A percentile compares a stretch with the other conserved stretches of the same genome.
phyloP scores from a whole-genome alignment of 768 basidiomycete genomes.

The Pluteus cervinus region DNA sequence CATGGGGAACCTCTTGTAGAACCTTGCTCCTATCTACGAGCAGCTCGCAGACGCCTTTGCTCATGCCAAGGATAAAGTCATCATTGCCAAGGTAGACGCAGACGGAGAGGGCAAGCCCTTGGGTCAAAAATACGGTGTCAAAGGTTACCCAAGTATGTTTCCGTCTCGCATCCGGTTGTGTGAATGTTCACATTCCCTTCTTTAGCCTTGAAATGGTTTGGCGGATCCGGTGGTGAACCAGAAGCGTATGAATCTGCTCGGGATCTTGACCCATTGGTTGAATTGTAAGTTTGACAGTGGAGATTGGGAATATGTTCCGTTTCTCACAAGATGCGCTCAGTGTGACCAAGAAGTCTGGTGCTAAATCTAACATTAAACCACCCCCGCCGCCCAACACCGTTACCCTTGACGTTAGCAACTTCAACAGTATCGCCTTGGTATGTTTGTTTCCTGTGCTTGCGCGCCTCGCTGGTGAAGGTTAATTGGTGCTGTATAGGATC shows the following conservation, averaged over 20 bases:
- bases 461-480: not conserved
- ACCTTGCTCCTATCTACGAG: slow-evolving; percentile 84
- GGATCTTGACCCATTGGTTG: slow-evolving; percentile 70
- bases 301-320: not conserved
- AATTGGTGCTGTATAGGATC: slow-evolving; percentile 35
- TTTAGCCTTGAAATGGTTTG: slow-evolving; percentile 91
- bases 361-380: slow-evolving; percentile 84
- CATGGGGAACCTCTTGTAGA: slow-evolving; percentile 36
- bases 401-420: slow-evolving; percentile 65
- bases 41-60: slow-evolving; percentile 85
- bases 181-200: slow-evolving; percentile 7
- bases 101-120: slow-evolving; percentile 79
- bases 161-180: not conserved
- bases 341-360: slow-evolving; percentile 65
- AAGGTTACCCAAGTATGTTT: slow-evolving; percentile 80
- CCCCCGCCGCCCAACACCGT: slow-evolving; percentile 70
- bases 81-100: slow-evolving; percentile 90
- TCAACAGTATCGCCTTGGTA: slow-evolving; percentile 70
- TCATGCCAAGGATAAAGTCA: slow-evolving; percentile 72
- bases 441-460: slow-evolving; percentile 9
- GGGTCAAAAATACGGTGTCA: slow-evolving; percentile 74
- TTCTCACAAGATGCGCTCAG: slow-evolving; percentile 45
- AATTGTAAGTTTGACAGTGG: slow-evolving; percentile 50
- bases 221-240: slow-evolving; percentile 54
- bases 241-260: slow-evolving; percentile 74